phyloP scores from a whole-genome alignment of 1,284 basidiomycete species.

The Cerrena zonata region DNA sequence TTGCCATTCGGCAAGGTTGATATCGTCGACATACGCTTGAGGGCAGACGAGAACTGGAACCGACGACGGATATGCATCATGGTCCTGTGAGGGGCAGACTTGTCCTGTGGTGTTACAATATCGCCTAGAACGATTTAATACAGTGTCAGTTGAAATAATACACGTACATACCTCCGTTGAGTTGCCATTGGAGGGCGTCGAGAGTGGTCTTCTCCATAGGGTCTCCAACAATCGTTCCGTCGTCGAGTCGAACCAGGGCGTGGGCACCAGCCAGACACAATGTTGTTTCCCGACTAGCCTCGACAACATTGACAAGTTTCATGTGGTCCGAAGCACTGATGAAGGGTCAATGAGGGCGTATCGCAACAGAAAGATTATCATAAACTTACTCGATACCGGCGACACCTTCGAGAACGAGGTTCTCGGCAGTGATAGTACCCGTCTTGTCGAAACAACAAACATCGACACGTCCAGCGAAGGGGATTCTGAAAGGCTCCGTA shows the following conservation, averaged over 20 bases:
- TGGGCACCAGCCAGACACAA: conserved; percentile 91
- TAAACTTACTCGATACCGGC: conserved; percentile 74
- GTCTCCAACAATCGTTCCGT: conserved; percentile 91
- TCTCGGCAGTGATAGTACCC: conserved; percentile 91
- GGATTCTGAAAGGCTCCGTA: conserved; percentile 95
- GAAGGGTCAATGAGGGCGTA: neutral
- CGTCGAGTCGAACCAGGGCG: conserved; percentile 87
- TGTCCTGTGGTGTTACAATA: conserved; percentile 53
- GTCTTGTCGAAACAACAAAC: conserved; percentile 98
- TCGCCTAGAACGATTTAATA: conserved; percentile 34
- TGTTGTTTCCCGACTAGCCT: conserved; percentile 74
- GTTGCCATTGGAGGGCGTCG: conserved; percentile 85
- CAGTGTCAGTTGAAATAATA: conserved; percentile 1
- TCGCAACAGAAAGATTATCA: neutral
- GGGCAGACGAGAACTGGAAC: conserved; percentile 92
- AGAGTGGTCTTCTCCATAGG: conserved; percentile 99
- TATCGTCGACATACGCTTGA: conserved; percentile 93
- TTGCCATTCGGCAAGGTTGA: conserved; percentile 62
- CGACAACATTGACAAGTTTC: conserved; percentile 74
- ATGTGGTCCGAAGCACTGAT: conserved; percentile 38
- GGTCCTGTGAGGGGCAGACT: conserved; percentile 50
- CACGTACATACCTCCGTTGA: conserved; percentile 58
- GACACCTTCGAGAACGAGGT: conserved; percentile 89
- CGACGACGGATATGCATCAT: conserved; percentile 76
- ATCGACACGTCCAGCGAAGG: conserved; percentile 87